Base-by-base conservation (phyloP, 1,284 basidiomycete species). In the Neolentinus lepideus region DNA sequence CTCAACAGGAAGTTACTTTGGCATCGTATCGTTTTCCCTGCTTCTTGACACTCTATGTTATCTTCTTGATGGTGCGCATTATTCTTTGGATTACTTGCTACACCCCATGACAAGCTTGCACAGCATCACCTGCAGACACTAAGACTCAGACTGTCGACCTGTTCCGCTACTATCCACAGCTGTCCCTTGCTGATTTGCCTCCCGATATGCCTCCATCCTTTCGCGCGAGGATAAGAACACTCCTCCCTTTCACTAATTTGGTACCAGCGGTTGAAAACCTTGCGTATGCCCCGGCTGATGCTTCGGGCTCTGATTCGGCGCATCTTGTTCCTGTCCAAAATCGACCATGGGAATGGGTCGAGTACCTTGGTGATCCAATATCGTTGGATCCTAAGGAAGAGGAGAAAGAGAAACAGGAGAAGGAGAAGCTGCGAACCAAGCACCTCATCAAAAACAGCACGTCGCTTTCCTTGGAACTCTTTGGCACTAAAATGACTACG, bases 281-380 rank as follows among this genome's bases (percentile, higher is more conserved):
- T 35, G 76, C 78, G 2, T 79, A 79, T 52, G 78, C 78, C 2
- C 75, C 81, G 54, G 75, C 76, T 26, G 82, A 85, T 60, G 59
- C 77, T 2, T 69, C 71, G 6, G 84, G 81, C 1, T 71, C 75
- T 4, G 58, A 16, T 12, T 80, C 3, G 65, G 81, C 4, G 3
- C 70, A 74, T 56, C 76, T 78, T 21, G 65, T 70, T 11, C 74
- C 79, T 0, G 85, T 90, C 19, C 73, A 80, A 56, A 86, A 89
- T 65, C 77, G 83, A 45, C 88, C 90, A 12, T 92, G 89, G 89
- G 90, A 92, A 66, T 92, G 89, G 90, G 80, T 84, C 6, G 90
- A 91, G 66, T 81, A 85, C 65, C 66, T 91, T 1, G 87, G 87
- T 2, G 88, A 90, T 57, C 74, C 77, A 1, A 62, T 71, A 2